Evolutionary conservation across 108 stramenopile genomes (phyloP).

Genomic region (Seminavis robusta): DNA sequence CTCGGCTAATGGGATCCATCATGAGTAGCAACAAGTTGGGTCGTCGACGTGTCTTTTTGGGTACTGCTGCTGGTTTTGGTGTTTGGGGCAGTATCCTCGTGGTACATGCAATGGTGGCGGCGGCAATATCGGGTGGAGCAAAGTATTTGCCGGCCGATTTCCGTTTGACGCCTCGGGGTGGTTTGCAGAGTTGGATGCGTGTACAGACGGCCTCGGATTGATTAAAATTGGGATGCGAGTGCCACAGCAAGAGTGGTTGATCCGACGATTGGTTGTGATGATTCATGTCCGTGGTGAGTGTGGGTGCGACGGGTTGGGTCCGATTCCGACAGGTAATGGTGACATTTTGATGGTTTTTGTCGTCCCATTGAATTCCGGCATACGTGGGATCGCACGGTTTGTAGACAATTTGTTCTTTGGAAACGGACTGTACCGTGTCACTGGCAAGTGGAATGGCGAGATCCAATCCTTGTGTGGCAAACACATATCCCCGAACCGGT

Average conservation of each 20-base stretch:
- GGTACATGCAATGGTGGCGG: too few species aligned
- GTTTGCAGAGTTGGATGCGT: too few species aligned
- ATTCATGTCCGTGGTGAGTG: too few species aligned
- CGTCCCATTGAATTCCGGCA: constrained; percentile 3
- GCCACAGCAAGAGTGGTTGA: too few species aligned
- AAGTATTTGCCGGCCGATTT: too few species aligned
- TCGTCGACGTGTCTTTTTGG: too few species aligned
- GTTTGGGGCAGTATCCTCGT: constrained; percentile 1
- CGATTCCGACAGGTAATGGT: too few species aligned
- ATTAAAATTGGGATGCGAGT: constrained; percentile 6
- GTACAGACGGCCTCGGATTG: constrained; percentile 13
- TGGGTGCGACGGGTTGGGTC: too few species aligned
- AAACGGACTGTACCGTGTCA: constrained; percentile 3
- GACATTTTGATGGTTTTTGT: too few species aligned
- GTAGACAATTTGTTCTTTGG: constrained; percentile 10
- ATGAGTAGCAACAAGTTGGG: constrained; percentile 38
- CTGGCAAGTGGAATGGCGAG: constrained; percentile 43
- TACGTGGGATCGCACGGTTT: constrained; percentile 14
- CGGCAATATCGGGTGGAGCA: too few species aligned
- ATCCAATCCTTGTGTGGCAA: constrained; percentile 63
- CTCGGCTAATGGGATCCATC: constrained; percentile 46
- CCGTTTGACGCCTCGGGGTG: too few species aligned
- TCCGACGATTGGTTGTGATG: too few species aligned
- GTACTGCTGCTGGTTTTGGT: not conserved
- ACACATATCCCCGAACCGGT: constrained; percentile 29